These are phyloP conservation scores for Penicillium sp. DNA, from an alignment of 2,329 filamentous ascomycete species.

Conservation along the genomic window DNA sequence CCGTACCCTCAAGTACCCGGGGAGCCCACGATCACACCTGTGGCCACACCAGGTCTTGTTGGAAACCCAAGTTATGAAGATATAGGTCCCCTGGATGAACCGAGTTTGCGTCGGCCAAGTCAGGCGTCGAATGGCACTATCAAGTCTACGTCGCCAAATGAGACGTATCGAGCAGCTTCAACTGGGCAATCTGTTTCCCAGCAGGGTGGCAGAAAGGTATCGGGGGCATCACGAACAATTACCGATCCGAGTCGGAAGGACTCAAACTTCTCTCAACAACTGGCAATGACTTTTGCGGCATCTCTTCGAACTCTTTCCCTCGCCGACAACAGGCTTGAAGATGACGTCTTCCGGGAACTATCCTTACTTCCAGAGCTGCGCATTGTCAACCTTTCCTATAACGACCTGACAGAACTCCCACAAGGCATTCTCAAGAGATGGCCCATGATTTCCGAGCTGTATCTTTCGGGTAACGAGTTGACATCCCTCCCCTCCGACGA, in stretches of 20 bases:
- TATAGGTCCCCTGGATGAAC: conserved; percentile 61
- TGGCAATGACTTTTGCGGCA: conserved; percentile 81
- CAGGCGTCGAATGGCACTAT: conserved; percentile 74
- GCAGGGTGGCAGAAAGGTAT: conserved; percentile 78
- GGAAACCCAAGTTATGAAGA: conserved; percentile 74
- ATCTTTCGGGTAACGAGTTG: conserved; percentile 90
- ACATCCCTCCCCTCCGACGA: conserved; percentile 91
- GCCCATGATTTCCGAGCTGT: conserved; percentile 85
- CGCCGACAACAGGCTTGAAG: conserved; percentile 89
- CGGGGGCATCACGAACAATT: conserved; percentile 66
- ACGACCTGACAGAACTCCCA: conserved; percentile 88
- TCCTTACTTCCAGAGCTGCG: conserved; percentile 77
- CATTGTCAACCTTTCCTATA: conserved; percentile 90
- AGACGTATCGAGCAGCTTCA: conserved; percentile 68
- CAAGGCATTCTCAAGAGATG: conserved; percentile 82
- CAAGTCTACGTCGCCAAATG: conserved; percentile 67
- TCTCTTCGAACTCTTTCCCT: conserved; percentile 80
- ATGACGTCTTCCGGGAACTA: conserved; percentile 92
- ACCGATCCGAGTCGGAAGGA: conserved; percentile 72
- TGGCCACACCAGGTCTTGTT: conserved; percentile 49
- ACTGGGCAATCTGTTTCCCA: conserved; percentile 71
- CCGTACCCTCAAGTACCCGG: conserved; percentile 64
- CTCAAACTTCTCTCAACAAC: conserved; percentile 74
- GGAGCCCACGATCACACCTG: conserved; percentile 43
- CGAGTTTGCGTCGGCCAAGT: conserved; percentile 69